Evolutionary conservation across 495 filamentous ascomycete species (phyloP).

Genomic region (Tetracladium marchalianum): DNA sequence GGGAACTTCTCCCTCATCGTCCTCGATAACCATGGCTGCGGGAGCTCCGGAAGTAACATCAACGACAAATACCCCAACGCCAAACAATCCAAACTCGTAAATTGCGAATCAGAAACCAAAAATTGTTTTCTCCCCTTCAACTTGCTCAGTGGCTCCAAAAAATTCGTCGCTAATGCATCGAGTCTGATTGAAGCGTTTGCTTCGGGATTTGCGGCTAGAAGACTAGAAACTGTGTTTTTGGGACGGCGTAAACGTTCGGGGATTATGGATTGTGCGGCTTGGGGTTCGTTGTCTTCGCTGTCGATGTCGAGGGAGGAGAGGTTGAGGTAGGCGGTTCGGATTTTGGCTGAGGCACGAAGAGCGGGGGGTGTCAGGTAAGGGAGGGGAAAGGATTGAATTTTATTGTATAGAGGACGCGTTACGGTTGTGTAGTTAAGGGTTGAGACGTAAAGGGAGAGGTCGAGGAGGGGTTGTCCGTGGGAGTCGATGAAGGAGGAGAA

Average conservation of each 20-base stretch:
- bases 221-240: conserved; percentile 22
- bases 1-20: conserved; percentile 48
- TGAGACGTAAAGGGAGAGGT: conserved; percentile 81
- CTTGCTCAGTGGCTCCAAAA: conserved; percentile 57
- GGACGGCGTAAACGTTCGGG: conserved; percentile 20
- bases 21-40: conserved; percentile 60
- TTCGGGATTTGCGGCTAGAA: conserved; percentile 32
- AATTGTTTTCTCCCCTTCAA: conserved; percentile 44
- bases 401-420: conserved; percentile 67
- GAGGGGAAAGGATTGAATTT: conserved; percentile 69
- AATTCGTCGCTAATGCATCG: conserved; percentile 53
- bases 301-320: conserved; percentile 57
- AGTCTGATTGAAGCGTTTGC: conserved; percentile 53
- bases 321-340: conserved; percentile 63
- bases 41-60: conserved; percentile 58
- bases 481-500: conserved; percentile 51
- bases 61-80: conserved; percentile 68
- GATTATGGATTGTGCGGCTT: conserved; percentile 14
- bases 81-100: conserved; percentile 67
- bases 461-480: conserved; percentile 55
- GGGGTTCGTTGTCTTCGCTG: conserved; percentile 19
- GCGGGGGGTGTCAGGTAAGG: conserved; percentile 69
- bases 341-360: conserved; percentile 54
- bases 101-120: conserved; percentile 31
- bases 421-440: conserved; percentile 66